Conservation (phyloP, 2,329 filamentous ascomycete genomes). For the Diaporthe eres region DNA sequence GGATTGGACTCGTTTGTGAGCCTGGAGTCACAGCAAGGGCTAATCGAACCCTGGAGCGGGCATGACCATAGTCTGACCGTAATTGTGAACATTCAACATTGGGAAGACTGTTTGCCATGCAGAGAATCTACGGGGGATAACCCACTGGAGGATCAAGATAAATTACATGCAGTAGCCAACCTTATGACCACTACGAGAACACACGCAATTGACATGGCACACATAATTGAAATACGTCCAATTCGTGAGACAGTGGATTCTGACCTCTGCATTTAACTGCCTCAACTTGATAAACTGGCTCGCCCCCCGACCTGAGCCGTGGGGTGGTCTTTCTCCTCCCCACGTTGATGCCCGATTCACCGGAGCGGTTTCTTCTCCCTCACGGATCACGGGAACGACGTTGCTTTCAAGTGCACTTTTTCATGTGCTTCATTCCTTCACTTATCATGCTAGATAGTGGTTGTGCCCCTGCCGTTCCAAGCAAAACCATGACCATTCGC, state of each 20-base stretch:
- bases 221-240: background rate
- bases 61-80: too few relatives aligned
- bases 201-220: background rate
- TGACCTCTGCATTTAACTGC: constrained; percentile 8
- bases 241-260: background rate
- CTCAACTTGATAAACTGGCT: constrained; percentile 15
- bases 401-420: constrained; percentile 40
- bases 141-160: background rate
- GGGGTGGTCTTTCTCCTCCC: constrained; percentile 1
- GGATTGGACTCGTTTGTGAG: background rate
- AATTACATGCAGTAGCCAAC: background rate
- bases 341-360: constrained; percentile 5
- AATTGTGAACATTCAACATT: too few relatives aligned
- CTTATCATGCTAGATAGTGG: constrained; percentile 61
- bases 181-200: background rate
- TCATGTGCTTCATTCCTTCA: constrained; percentile 57
- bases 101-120: too few relatives aligned
- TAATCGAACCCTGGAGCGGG: too few relatives aligned
- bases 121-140: too few relatives aligned
- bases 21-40: background rate
- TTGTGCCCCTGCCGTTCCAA: constrained; percentile 57
- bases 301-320: background rate
- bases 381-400: constrained; percentile 37
- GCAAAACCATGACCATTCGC: constrained; percentile 71
- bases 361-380: constrained; percentile 29